Percentiles rank a stretch among this genome's conserved stretches.
phyloP scores from a whole-genome alignment of 306 rosid genomes.

The Prunus padus region DNA sequence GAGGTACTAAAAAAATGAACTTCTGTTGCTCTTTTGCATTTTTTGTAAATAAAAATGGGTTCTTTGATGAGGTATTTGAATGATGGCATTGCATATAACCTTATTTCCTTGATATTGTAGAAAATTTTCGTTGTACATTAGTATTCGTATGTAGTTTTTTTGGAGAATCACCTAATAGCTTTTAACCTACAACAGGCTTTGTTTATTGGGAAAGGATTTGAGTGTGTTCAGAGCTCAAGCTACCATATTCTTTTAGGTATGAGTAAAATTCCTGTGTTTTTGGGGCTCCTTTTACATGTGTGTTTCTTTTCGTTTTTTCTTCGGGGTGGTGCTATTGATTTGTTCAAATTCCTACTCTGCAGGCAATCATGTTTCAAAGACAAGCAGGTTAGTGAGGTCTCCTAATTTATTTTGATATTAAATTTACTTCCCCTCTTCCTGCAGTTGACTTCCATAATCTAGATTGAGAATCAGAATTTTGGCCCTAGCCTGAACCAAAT shows the following conservation, averaged over 20 bases:
- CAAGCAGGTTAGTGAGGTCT: slow-evolving; percentile 32
- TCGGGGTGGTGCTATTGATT: neutral
- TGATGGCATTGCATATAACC: neutral
- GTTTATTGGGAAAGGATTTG: slow-evolving; percentile 20
- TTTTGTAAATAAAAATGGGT: neutral
- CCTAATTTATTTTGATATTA: neutral
- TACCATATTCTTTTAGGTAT: slow-evolving; percentile 25
- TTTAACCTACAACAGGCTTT: slow-evolving; percentile 18
- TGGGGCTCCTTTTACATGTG: neutral
- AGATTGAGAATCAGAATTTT: neutral
- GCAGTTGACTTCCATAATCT: neutral
- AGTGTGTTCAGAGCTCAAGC: slow-evolving; percentile 24
- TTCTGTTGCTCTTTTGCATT: neutral
- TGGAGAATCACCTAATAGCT: neutral
- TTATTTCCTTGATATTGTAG: neutral
- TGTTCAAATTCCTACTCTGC: neutral
- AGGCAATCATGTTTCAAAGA: slow-evolving; percentile 29
- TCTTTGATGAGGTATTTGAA: neutral
- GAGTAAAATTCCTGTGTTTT: neutral
- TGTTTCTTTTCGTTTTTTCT: slow-evolving; percentile 3
- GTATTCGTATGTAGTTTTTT: neutral
- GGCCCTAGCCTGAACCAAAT: neutral
- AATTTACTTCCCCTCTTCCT: neutral
- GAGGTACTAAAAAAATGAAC: slow-evolving; percentile 20
- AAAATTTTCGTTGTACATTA: neutral